Evolutionary conservation across 306 rosid species (phyloP), one percentile per base, ranked within the genome.

Genomic region (Rubus parviflorus): DNA sequence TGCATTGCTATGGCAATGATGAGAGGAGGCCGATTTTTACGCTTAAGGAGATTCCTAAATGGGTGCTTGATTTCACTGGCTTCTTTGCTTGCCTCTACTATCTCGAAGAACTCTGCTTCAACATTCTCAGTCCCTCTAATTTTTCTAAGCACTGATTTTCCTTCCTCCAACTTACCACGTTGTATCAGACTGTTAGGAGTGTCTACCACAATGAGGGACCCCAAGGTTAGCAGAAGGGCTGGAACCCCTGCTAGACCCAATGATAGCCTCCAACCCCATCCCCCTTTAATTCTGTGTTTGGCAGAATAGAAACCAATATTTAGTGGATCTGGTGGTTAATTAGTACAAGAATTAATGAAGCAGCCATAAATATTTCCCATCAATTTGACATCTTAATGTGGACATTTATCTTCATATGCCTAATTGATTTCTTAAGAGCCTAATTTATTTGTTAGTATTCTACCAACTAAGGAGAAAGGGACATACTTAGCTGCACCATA

Each of bases 211-310:
- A 94, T 8, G 14, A 85, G 78, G 22, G 98, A 87, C 2, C 98
- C 97, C 42, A 92, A 3, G 1, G 97, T 92, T 0, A 94, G 83
- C 4, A 94, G 81, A 13, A 85, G 61, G 2, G 98, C 94, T 0
- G 97, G 97, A 51, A 94, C 75, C 0, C 97, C 98, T 0, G 92
- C 95, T 74, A 94, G 54, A 20, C 98, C 97, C 52, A 94, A 72
- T 4, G 98, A 94, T 11, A 94, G 5, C 75, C 98, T 85, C 98
- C 98, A 92, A 10, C 98, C 98, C 98, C 98, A 92, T 70, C 93
- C 97, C 7, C 94, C 97, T 49, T 79, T 72, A 70, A 70, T 35
- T 17, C 30, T 74, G 58, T 60, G 12, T 74, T 46, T 17, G 47
- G 69, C 57, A 60, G n/a, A 74, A 6, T 46, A 8, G 12, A 64